Base-by-base conservation (phyloP, 2,329 filamentous ascomycete genomes). In the Chlorencoelia australis region DNA sequence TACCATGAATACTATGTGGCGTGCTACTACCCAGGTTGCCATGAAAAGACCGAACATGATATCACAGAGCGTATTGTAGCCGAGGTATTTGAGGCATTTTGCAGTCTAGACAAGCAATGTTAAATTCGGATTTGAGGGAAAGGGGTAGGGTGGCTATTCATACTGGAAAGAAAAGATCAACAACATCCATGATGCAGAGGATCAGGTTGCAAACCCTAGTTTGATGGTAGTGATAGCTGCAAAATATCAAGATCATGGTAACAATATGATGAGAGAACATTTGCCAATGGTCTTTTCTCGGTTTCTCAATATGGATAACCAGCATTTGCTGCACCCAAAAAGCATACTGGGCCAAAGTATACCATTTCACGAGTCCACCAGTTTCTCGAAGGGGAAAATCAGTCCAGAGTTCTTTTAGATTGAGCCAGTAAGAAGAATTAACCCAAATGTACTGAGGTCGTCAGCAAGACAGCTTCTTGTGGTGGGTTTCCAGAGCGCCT, bases 261-360 rank as follows among this genome's bases (percentile, higher is more conserved):
- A 96, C 78, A 56, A 95, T 74, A 63, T 98, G 91, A 60, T 96
- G 91, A 13, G 77, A 80, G 49, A 96, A 77, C 91, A 96, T 96
- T 61, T 96, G 89, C 66, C 77, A 82, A 61, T 95, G 82, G 53
- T 98, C 91, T 64, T 96, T 96, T 53, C 91, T 75, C 47, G 82
- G 77, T 62, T 93, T 84, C 62, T 98, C 91, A 42, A 96, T 87
- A 61, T 95, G 82, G 58, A 96, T 85, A 40, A 95, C 85, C 20
- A 95, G 67, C 46, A 96, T 82, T 63, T 94, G 88, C 63, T 96
- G 89, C 31, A 95, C 61, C 82, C 86, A 95, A 60, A 95, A 96
- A 16, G 82, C 79, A 62, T 88, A 82, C 59, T 96, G 88, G 10
- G 80, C 79, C 20, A 98, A 69, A 53, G 94, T 84, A 61, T 98